These are phyloP conservation scores for Pseudogymnoascus sp. DNA, from an alignment of 2,329 filamentous ascomycete species.

Conservation along the genomic window DNA sequence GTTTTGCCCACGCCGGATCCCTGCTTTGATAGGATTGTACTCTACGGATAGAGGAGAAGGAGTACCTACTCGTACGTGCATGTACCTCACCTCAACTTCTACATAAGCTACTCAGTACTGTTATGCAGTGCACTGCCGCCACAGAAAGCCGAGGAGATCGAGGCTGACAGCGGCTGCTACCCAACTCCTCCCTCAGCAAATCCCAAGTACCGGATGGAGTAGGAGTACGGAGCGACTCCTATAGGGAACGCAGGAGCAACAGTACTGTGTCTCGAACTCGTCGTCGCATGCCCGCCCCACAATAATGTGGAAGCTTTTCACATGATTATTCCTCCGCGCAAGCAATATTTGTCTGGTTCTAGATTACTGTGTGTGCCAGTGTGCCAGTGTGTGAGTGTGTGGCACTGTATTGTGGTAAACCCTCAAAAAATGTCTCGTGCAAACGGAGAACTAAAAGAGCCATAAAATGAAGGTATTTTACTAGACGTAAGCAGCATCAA, in stretches of 20 bases:
- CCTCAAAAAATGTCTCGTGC: not conserved
- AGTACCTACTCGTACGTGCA: not conserved
- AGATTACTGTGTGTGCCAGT: not conserved
- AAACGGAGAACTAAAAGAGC: not conserved
- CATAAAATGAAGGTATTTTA: not conserved
- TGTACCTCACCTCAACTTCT: too few relatives aligned
- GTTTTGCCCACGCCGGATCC: not conserved
- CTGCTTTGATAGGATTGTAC: not conserved
- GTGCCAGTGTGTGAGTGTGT: not conserved
- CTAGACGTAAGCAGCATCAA: not conserved
- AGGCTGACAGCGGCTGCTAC: slow-evolving; percentile 4
- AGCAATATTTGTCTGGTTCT: not conserved
- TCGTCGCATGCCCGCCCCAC: slow-evolving; percentile 6
- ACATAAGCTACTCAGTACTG: not conserved
- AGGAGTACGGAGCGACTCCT: not conserved
- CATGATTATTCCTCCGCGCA: not conserved
- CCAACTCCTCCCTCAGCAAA: slow-evolving; percentile 1
- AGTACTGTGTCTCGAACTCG: not conserved
- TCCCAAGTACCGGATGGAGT: not conserved
- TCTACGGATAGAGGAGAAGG: not conserved
- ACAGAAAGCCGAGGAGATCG: slow-evolving; percentile 1
- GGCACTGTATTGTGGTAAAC: not conserved
- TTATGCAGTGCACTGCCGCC: not conserved
- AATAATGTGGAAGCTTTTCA: slow-evolving; percentile 3
- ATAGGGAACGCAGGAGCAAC: not conserved